Percentiles rank a stretch among this genome's conserved stretches.
These are phyloP conservation scores for Polyrhizophydium stewartii DNA, from an alignment of 371 early-diverging fungal species.

Conservation along the genomic window DNA sequence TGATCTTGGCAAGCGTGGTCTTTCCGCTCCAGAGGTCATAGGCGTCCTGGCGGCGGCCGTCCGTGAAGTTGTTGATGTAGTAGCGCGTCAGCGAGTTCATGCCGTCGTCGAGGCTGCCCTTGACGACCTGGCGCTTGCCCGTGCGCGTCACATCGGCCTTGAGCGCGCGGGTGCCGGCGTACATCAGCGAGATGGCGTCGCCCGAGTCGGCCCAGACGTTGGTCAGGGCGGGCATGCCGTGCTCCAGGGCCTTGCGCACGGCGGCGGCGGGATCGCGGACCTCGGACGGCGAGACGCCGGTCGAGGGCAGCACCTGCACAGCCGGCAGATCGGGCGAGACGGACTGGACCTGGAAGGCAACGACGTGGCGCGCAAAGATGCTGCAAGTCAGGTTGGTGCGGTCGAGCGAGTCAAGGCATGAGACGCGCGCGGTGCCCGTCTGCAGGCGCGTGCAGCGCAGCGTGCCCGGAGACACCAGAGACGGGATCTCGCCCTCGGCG, in stretches of 20 bases:
- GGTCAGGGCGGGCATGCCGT: slow-evolving; percentile 14
- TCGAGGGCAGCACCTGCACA: slow-evolving; percentile 11
- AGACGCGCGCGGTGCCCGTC: slow-evolving; percentile 52
- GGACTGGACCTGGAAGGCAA: slow-evolving; percentile 40
- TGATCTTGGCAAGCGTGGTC: slow-evolving; percentile 16
- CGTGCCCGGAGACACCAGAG: slow-evolving; percentile 7
- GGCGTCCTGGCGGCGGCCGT: slow-evolving; percentile 43
- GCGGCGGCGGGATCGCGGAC: slow-evolving; percentile 24
- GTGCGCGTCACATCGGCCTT: slow-evolving; percentile 51
- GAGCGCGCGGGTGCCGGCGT: slow-evolving; percentile 64
- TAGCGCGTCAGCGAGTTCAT: slow-evolving; percentile 45
- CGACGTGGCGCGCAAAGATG: slow-evolving; percentile 38
- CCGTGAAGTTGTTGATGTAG: slow-evolving; percentile 43
- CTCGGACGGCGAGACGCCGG: slow-evolving; percentile 22
- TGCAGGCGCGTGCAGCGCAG: slow-evolving; percentile 30
- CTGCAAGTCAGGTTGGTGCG: slow-evolving; percentile 64
- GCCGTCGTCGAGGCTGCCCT: slow-evolving; percentile 39
- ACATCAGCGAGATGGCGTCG: slow-evolving; percentile 58
- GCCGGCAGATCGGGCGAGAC: slow-evolving; percentile 21
- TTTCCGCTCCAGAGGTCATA: slow-evolving; percentile 43
- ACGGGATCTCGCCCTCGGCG: slow-evolving; percentile 37
- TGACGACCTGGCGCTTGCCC: slow-evolving; percentile 34
- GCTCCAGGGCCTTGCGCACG: slow-evolving; percentile 20
- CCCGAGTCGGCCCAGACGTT: slow-evolving; percentile 63
- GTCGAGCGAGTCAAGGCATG: slow-evolving; percentile 69